Evolutionary conservation across 148 eudicot species (phyloP).

Genomic region (Simmondsia chinensis): DNA sequence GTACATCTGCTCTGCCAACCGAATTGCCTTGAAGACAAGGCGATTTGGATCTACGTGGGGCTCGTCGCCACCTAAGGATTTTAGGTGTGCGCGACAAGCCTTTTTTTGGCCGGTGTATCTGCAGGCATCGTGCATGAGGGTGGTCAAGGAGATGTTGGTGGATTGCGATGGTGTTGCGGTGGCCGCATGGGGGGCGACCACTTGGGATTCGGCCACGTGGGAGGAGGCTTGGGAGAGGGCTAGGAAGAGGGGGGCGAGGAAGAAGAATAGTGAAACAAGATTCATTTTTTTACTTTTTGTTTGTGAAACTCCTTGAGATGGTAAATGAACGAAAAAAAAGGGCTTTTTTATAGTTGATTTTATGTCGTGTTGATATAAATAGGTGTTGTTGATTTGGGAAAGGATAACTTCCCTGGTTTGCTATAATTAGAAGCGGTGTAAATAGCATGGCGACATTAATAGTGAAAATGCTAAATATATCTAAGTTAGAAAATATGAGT

Average conservation of each 20-base stretch:
- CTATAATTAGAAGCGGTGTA: too few relatives aligned
- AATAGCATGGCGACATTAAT: too few relatives aligned
- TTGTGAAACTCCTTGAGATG: background rate
- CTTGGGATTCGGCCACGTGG: background rate
- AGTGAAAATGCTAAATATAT: too few relatives aligned
- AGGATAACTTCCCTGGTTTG: too few relatives aligned
- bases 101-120: background rate
- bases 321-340: background rate
- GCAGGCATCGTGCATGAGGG: slow-evolving; percentile 8
- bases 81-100: slow-evolving; percentile 4
- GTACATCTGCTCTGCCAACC: slow-evolving; percentile 7
- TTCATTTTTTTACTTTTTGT: slow-evolving; percentile 7
- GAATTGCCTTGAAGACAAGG: slow-evolving; percentile 7
- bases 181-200: background rate
- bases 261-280: background rate
- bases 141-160: background rate
- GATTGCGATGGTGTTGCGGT: background rate
- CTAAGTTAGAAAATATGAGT: too few relatives aligned
- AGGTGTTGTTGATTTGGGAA: too few relatives aligned
- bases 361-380: too few relatives aligned
- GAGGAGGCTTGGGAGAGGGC: background rate
- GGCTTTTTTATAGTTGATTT: background rate
- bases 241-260: slow-evolving; percentile 4
- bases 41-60: background rate
- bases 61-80: slow-evolving; percentile 6